Evolutionary conservation across 2,329 filamentous ascomycete species (phyloP).

Genomic region (Penicillium sclerotiorum): DNA sequence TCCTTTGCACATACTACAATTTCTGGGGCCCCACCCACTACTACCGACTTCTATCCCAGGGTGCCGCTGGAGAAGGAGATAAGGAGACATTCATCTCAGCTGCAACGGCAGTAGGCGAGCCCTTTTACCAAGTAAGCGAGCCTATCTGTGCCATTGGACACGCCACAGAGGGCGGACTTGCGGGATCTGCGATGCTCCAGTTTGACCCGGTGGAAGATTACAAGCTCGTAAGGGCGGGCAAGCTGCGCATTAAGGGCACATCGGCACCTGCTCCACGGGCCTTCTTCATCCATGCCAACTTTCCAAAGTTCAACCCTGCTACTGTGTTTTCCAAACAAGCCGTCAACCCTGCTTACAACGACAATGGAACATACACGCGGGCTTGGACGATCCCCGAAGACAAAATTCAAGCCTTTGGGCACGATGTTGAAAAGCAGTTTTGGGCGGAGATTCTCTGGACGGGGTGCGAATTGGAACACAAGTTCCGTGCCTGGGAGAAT

Average conservation of each 20-base stretch:
- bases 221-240: conserved; percentile 23
- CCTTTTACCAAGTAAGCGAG: conserved; percentile 47
- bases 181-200: conserved; percentile 42
- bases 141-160: conserved; percentile 35
- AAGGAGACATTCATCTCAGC: conserved; percentile 54
- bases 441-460: conserved; percentile 41
- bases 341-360: conserved; percentile 28
- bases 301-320: conserved; percentile 41
- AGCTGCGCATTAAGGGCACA: conserved; percentile 31
- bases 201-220: conserved; percentile 39
- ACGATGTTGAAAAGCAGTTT: conserved; percentile 37
- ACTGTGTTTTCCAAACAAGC: conserved; percentile 32
- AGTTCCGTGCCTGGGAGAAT: conserved; percentile 32
- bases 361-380: conserved; percentile 31
- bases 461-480: conserved; percentile 37
- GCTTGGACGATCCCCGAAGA: conserved; percentile 33
- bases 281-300: conserved; percentile 42
- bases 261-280: conserved; percentile 30
- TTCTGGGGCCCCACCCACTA: conserved; percentile 55
- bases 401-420: conserved; percentile 30
- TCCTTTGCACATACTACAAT: conserved; percentile 59
- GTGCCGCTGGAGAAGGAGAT: conserved; percentile 50
- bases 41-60: conserved; percentile 44
- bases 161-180: conserved; percentile 27
- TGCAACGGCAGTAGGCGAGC: conserved; percentile 39